Evolutionary conservation across 2,329 filamentous ascomycete species (phyloP).

Genomic region (Furcasterigmium sp.): DNA sequence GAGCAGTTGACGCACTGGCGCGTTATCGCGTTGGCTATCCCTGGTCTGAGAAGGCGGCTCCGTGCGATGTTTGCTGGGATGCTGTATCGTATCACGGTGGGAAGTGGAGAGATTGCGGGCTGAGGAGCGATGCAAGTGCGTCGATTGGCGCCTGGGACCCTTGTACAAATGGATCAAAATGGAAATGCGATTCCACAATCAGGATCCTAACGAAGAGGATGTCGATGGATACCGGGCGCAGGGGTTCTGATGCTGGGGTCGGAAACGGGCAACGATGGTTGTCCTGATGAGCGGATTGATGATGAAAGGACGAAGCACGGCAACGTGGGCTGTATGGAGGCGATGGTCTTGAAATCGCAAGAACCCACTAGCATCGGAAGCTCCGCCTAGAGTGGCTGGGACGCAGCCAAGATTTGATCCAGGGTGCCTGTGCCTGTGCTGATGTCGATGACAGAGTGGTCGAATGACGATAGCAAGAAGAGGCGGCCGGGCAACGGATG

Average conservation of each 20-base stretch:
- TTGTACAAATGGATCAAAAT: not conserved
- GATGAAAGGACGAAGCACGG: too few relatives aligned
- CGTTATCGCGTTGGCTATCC: not conserved
- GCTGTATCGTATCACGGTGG: conserved; percentile 1
- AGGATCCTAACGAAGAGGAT: not conserved
- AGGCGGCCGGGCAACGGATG: not conserved
- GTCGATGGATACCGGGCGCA: too few relatives aligned
- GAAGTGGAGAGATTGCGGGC: conserved; percentile 2
- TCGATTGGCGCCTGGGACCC: not conserved
- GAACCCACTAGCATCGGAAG: not conserved
- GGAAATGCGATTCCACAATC: not conserved
- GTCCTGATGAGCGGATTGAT: not conserved
- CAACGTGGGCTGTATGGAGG: not conserved
- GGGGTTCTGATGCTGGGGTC: not conserved
- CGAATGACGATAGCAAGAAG: not conserved
- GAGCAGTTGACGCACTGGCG: not conserved
- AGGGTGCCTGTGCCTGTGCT: not conserved
- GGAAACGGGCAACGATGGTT: not conserved
- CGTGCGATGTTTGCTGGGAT: not conserved
- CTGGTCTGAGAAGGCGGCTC: not conserved
- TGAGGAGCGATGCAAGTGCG: not conserved
- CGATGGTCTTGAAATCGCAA: not conserved
- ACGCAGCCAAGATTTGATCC: too few relatives aligned
- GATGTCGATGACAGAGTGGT: not conserved
- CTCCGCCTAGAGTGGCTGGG: too few relatives aligned